Base-by-base conservation (phyloP, 2,329 filamentous ascomycete genomes). In the Aureobasidium sp. region DNA sequence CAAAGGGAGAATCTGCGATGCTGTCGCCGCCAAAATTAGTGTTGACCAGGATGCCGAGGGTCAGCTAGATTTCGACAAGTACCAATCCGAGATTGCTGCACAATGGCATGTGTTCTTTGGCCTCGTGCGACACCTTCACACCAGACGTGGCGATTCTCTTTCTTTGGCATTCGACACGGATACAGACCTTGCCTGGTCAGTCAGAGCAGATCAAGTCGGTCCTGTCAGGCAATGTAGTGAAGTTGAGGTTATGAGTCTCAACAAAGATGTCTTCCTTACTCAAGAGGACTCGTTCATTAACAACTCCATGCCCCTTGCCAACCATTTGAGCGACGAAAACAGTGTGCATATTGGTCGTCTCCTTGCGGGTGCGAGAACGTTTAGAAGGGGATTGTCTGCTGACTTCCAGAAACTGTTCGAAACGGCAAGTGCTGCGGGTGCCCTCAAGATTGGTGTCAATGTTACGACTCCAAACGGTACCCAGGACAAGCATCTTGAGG, bases 71-170 rank as follows among this genome's bases (percentile, higher is more conserved):
- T 90, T 90, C 67, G 85, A 88, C 27, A 82, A 86, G 62, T 94
- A 92, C 71, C 83, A 88, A 62, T 78, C 80, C 37, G 86, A 90
- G 35, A 86, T 88, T 59, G 88, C 94, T 70, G 81, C 83, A 12
- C 91, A 96, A 72, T 99, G 94, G 94, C 85, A 89, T 65, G 85
- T 89, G 56, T 96, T 96, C 74, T 96, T 91, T 77, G 86, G 91
- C 35, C 81, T 97, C 19, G 81, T 96, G 19, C 81, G 89, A 14
- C 92, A 96, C 71, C 78, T 99, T 44, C 91, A 97, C 71, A 91
- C 89, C 69, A 87, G 90, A 69, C 83, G 92, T 69, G 88, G 89
- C 19, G 92, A 97, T 70, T 87, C 90, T 0, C 76, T 97, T 48
- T 86, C 89, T 1, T 78, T 97, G 48, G 84, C 86, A 0, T 85